Percentiles rank a stretch among this genome's conserved stretches.
phyloP scores from a whole-genome alignment of 352 stramenopile species.

The Globisporangium abappressorium region DNA sequence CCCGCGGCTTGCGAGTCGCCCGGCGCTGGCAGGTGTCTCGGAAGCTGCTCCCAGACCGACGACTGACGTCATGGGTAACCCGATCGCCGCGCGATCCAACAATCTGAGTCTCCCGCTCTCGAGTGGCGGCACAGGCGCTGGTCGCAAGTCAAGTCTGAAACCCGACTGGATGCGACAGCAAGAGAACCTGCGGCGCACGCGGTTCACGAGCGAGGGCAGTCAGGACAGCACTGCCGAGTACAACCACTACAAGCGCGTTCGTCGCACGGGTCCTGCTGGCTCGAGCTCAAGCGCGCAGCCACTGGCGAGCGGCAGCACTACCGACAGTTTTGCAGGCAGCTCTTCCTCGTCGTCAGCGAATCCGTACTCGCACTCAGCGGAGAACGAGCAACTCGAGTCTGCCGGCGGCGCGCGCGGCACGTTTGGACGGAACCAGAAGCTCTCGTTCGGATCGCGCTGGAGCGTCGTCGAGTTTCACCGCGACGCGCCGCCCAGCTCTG shows the following conservation, averaged over 20 bases:
- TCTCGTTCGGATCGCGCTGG: slow-evolving; percentile 64
- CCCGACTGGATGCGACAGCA: slow-evolving; percentile 71
- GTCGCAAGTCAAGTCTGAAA: slow-evolving; percentile 42
- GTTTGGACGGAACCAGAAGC: slow-evolving; percentile 51
- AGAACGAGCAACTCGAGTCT: slow-evolving; percentile 33
- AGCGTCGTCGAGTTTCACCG: slow-evolving; percentile 49
- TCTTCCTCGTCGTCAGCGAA: neutral
- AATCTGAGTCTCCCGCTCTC: slow-evolving; percentile 13
- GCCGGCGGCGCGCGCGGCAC: slow-evolving; percentile 48
- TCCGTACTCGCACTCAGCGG: neutral
- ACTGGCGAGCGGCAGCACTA: neutral
- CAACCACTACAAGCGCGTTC: slow-evolving; percentile 39
- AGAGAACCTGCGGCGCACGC: slow-evolving; percentile 53
- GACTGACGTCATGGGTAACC: slow-evolving; percentile 10
- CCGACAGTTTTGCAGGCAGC: neutral
- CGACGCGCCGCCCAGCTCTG: slow-evolving; percentile 27
- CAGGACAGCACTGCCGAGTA: slow-evolving; percentile 49
- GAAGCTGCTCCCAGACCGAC: neutral
- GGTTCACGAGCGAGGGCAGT: slow-evolving; percentile 48
- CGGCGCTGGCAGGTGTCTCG: slow-evolving; percentile 7
- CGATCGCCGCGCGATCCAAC: slow-evolving; percentile 5
- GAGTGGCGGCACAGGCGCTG: neutral
- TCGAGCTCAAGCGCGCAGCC: neutral
- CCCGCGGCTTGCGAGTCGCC: slow-evolving; percentile 16
- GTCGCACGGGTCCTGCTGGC: neutral